Conservation (phyloP, 139 green algal genomes). For the Auxenochlorella pyrenoidosa region DNA sequence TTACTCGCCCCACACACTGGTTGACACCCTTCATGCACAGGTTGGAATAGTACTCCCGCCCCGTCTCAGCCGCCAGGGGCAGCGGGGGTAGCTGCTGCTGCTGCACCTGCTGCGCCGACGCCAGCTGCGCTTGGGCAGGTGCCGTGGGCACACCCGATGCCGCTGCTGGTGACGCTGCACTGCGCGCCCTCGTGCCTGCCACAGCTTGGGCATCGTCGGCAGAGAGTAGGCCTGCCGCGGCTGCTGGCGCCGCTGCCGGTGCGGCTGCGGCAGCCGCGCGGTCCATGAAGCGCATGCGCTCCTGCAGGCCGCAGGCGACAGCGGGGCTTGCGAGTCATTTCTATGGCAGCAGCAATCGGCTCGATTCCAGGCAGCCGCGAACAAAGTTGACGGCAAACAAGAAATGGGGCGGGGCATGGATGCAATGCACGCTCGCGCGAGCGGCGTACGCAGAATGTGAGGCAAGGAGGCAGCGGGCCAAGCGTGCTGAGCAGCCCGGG, state of each 20-base stretch:
- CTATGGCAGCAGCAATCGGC: too few relatives aligned
- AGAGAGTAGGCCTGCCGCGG: too few relatives aligned
- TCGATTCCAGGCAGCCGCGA: too few relatives aligned
- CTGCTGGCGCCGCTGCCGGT: not conserved
- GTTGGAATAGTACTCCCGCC: constrained; percentile 88
- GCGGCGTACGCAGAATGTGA: too few relatives aligned
- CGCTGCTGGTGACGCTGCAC: not conserved
- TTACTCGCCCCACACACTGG: constrained; percentile 93
- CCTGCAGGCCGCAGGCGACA: constrained; percentile 11
- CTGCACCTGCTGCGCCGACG: not conserved
- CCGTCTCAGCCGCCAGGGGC: not conserved
- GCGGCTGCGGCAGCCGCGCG: constrained; percentile 2
- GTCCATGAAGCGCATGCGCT: constrained; percentile 90
- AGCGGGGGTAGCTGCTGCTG: not conserved
- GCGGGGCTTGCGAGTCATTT: too few relatives aligned
- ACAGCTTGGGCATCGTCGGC: not conserved
- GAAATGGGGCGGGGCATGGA: too few relatives aligned
- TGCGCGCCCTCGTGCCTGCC: not conserved
- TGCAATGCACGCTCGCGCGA: too few relatives aligned
- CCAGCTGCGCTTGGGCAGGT: not conserved
- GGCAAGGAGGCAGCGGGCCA: too few relatives aligned
- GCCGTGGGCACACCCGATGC: not conserved
- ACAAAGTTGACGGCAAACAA: too few relatives aligned
- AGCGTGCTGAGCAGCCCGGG: too few relatives aligned
- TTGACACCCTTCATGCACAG: constrained; percentile 94